A percentile compares a stretch with the other conserved stretches of the same genome.
phyloP scores from a whole-genome alignment of 129 eudicot genomes.

The Mikania micrantha region DNA sequence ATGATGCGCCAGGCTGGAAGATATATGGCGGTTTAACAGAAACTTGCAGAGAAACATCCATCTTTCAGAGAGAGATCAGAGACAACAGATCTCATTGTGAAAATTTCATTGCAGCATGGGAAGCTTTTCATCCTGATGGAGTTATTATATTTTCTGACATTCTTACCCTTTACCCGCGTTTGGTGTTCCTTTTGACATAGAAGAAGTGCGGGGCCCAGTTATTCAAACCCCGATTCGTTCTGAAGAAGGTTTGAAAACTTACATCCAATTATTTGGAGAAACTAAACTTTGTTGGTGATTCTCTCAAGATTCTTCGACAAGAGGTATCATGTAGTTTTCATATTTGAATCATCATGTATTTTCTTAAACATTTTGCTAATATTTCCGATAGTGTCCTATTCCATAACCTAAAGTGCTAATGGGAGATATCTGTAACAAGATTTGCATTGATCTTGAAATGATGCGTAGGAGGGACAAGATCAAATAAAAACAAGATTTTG shows the following conservation, averaged over 20 bases:
- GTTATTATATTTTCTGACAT: constrained; percentile 95
- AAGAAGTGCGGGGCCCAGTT: constrained; percentile 88
- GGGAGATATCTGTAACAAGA: neutral
- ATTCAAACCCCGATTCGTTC: constrained; percentile 83
- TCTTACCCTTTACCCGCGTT: constrained; percentile 93
- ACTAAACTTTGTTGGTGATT: constrained; percentile 75
- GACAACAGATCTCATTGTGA: constrained; percentile 96
- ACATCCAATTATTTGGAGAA: constrained; percentile 78
- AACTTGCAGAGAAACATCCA: constrained; percentile 94
- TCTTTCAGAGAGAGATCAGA: constrained; percentile 98
- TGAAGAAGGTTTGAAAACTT: constrained; percentile 78
- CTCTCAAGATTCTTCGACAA: constrained; percentile 66
- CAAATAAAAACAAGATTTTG: no score
- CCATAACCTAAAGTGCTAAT: neutral
- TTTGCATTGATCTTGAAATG: neutral
- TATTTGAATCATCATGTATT: neutral
- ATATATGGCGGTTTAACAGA: constrained; percentile 91
- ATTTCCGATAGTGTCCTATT: no score
- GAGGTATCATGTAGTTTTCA: constrained; percentile 40
- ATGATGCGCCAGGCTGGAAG: constrained; percentile 99
- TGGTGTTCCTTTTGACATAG: constrained; percentile 96
- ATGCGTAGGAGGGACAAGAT: no score
- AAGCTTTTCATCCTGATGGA: constrained; percentile 96
- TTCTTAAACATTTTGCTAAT: neutral
- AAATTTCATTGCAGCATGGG: constrained; percentile 99